phyloP scores from a whole-genome alignment of 139 green algal genomes.

The Penium margaritaceum region DNA sequence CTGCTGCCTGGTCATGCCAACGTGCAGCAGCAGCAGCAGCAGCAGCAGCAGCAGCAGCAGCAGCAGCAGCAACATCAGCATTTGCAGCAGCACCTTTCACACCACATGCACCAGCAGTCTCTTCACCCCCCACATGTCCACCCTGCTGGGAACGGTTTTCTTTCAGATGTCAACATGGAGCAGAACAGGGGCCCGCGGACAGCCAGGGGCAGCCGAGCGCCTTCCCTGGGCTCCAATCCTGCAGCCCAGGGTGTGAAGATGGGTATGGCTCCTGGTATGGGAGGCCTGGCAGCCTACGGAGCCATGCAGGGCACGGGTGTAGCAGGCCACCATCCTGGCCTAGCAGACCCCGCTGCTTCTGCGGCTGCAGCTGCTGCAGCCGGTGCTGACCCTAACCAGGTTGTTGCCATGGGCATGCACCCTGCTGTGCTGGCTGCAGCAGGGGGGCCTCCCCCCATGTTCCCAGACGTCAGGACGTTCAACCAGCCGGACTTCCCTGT shows the following conservation, averaged over 20 bases:
- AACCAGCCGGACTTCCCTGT: constrained; percentile 36
- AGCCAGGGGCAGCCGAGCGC: background rate
- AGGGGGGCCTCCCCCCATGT: too few species aligned
- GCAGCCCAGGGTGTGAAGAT: too few species aligned
- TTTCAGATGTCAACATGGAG: background rate
- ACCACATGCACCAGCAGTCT: background rate
- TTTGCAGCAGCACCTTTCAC: background rate
- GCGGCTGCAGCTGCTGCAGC: background rate
- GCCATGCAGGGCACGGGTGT: too few species aligned
- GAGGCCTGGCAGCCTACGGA: too few species aligned
- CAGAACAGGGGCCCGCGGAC: background rate
- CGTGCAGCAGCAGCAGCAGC: background rate
- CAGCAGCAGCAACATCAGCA: background rate
- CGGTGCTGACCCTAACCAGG: too few species aligned
- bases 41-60: background rate
- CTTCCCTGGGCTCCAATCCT: background rate
- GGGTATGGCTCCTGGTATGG: too few species aligned
- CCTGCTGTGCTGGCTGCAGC: too few species aligned
- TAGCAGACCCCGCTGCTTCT: background rate
- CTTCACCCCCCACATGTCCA: background rate
- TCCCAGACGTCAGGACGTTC: background rate
- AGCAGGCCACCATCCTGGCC: too few species aligned
- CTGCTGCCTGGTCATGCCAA: background rate
- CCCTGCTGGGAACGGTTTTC: background rate
- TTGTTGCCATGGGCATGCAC: too few species aligned